phyloP scores from a whole-genome alignment of 495 filamentous ascomycete species.

The Hyaloscypha hepaticicola region DNA sequence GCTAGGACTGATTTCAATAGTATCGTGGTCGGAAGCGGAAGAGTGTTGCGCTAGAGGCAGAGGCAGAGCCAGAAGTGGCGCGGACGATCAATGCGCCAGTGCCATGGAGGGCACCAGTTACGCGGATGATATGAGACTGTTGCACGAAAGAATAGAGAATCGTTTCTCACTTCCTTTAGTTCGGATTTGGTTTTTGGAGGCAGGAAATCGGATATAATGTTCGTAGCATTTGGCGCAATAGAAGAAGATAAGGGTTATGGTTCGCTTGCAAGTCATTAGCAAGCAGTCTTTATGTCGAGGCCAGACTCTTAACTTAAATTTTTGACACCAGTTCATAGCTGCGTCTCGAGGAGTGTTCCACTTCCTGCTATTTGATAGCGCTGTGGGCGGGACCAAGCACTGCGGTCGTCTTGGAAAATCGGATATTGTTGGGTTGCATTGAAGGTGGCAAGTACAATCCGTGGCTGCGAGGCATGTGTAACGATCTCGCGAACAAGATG shows the following conservation, averaged over 20 bases:
- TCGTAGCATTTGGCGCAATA: conserved; percentile 27
- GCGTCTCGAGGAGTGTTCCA: conserved; percentile 19
- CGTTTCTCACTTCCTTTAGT: conserved; percentile 18
- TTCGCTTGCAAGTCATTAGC: conserved; percentile 28
- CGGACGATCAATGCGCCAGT: conserved; percentile 20
- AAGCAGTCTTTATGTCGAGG: conserved; percentile 27
- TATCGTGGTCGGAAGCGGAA: conserved; percentile 25
- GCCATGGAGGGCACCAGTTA: conserved; percentile 26
- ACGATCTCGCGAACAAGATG: too few species aligned
- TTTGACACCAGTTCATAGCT: conserved; percentile 26
- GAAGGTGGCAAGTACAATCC: too few species aligned
- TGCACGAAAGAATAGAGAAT: conserved; percentile 22
- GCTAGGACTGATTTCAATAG: too few species aligned
- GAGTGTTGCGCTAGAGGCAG: conserved; percentile 27
- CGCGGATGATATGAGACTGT: conserved; percentile 25
- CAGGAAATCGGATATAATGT: conserved; percentile 20
- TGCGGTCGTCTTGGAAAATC: neutral
- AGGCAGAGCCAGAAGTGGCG: conserved; percentile 27
- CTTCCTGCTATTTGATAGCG: conserved; percentile 14
- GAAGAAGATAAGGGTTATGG: conserved; percentile 23
- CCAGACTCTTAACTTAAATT: conserved; percentile 28
- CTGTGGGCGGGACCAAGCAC: neutral
- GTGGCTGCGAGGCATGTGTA: too few species aligned
- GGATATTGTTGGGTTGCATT: too few species aligned
- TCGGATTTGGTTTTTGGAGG: conserved; percentile 21